Conservation (phyloP, 495 filamentous ascomycete species). For the Margaritispora aquatica region DNA sequence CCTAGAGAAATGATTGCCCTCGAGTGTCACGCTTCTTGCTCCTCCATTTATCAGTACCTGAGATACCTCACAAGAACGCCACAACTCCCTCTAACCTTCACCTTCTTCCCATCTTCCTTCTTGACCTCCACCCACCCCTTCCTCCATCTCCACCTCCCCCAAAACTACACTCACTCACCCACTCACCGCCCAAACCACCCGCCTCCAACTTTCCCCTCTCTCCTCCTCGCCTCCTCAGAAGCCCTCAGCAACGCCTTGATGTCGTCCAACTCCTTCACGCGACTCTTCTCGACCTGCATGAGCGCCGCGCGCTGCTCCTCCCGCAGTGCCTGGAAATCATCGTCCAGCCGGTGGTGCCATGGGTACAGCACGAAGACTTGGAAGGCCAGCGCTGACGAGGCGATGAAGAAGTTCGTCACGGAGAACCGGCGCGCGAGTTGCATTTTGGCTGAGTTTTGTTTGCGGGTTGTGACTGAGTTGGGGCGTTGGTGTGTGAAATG, state of each 20-base stretch:
- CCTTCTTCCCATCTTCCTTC: too few species aligned
- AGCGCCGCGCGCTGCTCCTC: conserved; percentile 41
- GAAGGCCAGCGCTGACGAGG: conserved; percentile 52
- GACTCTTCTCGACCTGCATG: conserved; percentile 17
- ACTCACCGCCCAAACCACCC: neutral
- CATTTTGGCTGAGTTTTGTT: conserved; percentile 28
- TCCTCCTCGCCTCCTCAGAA: neutral
- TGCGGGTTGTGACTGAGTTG: neutral
- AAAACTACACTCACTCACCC: neutral
- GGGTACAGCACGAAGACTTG: conserved; percentile 62
- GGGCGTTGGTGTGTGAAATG: too few species aligned
- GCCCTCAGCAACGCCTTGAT: conserved; percentile 17
- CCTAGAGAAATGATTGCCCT: too few species aligned
- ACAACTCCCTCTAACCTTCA: too few species aligned
- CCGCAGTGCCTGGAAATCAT: conserved; percentile 51
- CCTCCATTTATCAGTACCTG: too few species aligned
- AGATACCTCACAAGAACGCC: too few species aligned
- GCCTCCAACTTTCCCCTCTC: neutral
- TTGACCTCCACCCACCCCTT: neutral
- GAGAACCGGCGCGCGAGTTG: conserved; percentile 51
- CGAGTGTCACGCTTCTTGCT: too few species aligned
- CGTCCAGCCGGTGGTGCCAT: conserved; percentile 58
- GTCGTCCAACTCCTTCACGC: conserved; percentile 7
- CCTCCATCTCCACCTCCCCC: neutral
- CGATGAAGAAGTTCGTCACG: conserved; percentile 55